Percentiles rank a stretch among this genome's conserved stretches.
Conservation (phyloP, 2,329 filamentous ascomycete genomes). For the Neopestalotiopsis sp. region DNA sequence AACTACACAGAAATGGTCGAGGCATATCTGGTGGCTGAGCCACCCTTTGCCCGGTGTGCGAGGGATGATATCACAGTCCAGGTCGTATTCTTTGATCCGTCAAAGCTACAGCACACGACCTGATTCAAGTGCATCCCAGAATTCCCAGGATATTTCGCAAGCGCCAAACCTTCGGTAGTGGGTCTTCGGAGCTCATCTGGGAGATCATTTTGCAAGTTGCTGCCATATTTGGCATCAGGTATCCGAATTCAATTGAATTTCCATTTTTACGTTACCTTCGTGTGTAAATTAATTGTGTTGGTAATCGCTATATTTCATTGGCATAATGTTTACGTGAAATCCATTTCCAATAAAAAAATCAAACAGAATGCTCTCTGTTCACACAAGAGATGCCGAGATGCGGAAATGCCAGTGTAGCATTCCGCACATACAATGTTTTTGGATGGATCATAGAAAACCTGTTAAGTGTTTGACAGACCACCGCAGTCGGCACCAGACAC, state of each 20-base stretch:
- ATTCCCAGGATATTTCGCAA: not conserved
- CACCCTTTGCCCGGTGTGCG: constrained; percentile 65
- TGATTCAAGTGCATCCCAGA: not conserved
- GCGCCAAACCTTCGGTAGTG: constrained; percentile 1
- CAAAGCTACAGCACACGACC: not conserved
- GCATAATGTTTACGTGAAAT: constrained; percentile 3
- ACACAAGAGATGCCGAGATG: not conserved
- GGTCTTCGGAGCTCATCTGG: not conserved
- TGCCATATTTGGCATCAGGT: not conserved
- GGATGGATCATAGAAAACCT: not conserved
- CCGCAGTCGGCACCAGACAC: not conserved
- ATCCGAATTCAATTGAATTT: too few species aligned
- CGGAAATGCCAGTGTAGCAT: not conserved
- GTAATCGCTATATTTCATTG: not conserved
- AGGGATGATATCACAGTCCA: constrained; percentile 85
- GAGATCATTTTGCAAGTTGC: not conserved
- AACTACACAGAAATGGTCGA: constrained; percentile 73
- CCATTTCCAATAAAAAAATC: too few species aligned
- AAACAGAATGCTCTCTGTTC: too few species aligned
- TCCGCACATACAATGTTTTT: not conserved
- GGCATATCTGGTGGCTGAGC: constrained; percentile 71
- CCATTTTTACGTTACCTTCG: not conserved
- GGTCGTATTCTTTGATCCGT: constrained; percentile 73
- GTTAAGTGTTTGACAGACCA: too few species aligned
- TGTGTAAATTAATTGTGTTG: not conserved